Percentiles rank a stretch among this genome's conserved stretches.
phyloP scores from a whole-genome alignment of 768 basidiomycete species.

The Boletus tomentosulus region DNA sequence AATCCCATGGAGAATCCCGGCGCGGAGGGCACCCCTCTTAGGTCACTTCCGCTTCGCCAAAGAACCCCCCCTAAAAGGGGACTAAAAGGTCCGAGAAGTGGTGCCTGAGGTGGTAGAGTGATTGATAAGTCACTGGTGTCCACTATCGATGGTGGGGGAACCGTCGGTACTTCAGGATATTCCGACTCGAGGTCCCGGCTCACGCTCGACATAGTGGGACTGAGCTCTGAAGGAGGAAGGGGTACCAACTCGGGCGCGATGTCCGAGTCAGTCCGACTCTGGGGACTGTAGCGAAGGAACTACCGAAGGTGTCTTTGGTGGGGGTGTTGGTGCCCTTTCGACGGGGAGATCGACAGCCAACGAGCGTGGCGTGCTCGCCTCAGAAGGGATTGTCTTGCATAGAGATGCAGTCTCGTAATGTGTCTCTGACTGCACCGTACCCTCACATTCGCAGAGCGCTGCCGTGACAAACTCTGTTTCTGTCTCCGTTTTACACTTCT shows the following conservation, averaged over 20 bases:
- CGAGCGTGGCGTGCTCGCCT: conserved; percentile 32
- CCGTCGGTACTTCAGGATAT: conserved; percentile 7
- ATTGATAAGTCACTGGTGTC: conserved; percentile 21
- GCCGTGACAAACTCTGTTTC: conserved; percentile 48
- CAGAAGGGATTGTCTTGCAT: conserved; percentile 36
- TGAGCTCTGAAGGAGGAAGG: conserved; percentile 35
- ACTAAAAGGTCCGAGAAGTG: too few relatives aligned
- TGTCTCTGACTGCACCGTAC: conserved; percentile 39
- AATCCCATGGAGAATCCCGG: too few relatives aligned
- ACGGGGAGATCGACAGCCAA: conserved; percentile 32
- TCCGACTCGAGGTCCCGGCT: conserved; percentile 23
- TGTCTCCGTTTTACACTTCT: conserved; percentile 30
- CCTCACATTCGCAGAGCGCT: conserved; percentile 35
- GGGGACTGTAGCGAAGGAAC: conserved; percentile 26
- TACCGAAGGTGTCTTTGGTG: conserved; percentile 25
- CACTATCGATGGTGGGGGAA: conserved; percentile 15
- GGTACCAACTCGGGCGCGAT: conserved; percentile 32
- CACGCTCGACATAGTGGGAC: conserved; percentile 23
- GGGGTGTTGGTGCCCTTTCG: conserved; percentile 21
- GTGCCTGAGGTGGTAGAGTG: too few relatives aligned
- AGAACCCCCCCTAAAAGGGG: too few relatives aligned
- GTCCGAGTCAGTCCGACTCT: conserved; percentile 21
- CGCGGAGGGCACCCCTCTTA: too few relatives aligned
- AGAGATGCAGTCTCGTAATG: conserved; percentile 47
- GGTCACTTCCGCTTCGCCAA: too few relatives aligned